Conservation (phyloP, 176 grass and related monocot species). For the Elymus sibiricus region DNA sequence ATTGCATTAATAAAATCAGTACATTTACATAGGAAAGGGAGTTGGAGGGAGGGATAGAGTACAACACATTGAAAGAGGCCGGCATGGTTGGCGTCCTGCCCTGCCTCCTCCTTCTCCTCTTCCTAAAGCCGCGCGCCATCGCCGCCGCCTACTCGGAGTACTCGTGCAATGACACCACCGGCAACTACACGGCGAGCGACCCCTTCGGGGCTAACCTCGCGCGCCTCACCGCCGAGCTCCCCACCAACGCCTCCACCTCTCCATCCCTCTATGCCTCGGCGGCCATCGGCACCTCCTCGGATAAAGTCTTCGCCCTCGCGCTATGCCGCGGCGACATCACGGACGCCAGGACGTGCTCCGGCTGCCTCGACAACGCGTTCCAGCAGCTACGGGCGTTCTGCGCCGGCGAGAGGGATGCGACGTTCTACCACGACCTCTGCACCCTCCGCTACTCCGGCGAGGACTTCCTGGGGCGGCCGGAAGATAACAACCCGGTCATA, state of each 20-base stretch:
- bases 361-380: constrained; percentile 31
- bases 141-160: constrained; percentile 32
- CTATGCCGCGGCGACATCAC: constrained; percentile 58
- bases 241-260: constrained; percentile 11
- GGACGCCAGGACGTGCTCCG: constrained; percentile 15
- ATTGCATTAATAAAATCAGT: no score
- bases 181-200: constrained; percentile 30
- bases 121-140: neutral
- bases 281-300: constrained; percentile 14
- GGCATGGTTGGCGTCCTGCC: neutral
- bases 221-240: neutral
- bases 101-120: neutral
- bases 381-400: neutral
- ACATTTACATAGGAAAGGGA: no score
- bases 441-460: constrained; percentile 42
- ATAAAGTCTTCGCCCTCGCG: constrained; percentile 27
- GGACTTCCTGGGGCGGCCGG: constrained; percentile 23
- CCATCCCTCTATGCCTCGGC: constrained; percentile 1
- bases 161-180: constrained; percentile 31
- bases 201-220: constrained; percentile 42
- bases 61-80: neutral
- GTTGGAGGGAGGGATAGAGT: no score
- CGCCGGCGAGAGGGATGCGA: constrained; percentile 12
- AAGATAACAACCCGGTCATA: constrained; percentile 32
- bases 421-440: constrained; percentile 53